phyloP scores from a whole-genome alignment of 2,329 filamentous ascomycete genomes.

The Trichoderma guizhouense region DNA sequence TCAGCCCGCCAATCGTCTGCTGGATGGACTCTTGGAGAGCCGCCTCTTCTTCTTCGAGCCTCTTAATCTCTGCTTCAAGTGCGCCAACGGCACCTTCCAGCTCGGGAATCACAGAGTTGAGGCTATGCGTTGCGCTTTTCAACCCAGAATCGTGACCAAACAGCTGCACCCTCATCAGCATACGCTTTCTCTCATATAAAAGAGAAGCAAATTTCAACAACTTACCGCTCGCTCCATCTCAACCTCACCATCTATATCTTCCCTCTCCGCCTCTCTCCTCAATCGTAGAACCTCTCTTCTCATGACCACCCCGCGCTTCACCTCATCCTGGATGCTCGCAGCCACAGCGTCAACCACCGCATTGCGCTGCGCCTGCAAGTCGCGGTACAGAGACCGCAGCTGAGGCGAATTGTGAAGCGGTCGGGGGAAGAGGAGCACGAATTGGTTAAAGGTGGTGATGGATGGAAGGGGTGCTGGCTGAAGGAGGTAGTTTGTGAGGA shows the following conservation, averaged over 20 bases:
- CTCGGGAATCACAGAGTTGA: constrained; percentile 62
- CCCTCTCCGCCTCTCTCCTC: constrained; percentile 49
- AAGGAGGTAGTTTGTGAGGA: constrained; percentile 75
- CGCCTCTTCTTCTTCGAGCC: constrained; percentile 62
- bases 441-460: constrained; percentile 70
- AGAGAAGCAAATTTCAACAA: not conserved
- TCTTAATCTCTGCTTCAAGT: constrained; percentile 65
- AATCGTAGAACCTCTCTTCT: constrained; percentile 55
- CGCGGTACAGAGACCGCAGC: constrained; percentile 69
- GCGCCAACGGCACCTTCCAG: constrained; percentile 64
- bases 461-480: constrained; percentile 70
- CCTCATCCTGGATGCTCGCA: constrained; percentile 62
- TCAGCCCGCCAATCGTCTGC: constrained; percentile 67
- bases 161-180: constrained; percentile 43
- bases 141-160: constrained; percentile 51
- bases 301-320: constrained; percentile 56
- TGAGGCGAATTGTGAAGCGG: constrained; percentile 62
- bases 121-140: constrained; percentile 54
- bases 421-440: constrained; percentile 72
- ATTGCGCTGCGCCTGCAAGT: constrained; percentile 72
- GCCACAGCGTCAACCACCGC: constrained; percentile 65
- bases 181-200: not conserved
- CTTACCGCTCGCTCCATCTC: constrained; percentile 59
- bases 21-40: constrained; percentile 58
- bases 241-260: constrained; percentile 59